Base-by-base conservation (phyloP, 495 filamentous ascomycete genomes). In the Penicillium silybi region DNA sequence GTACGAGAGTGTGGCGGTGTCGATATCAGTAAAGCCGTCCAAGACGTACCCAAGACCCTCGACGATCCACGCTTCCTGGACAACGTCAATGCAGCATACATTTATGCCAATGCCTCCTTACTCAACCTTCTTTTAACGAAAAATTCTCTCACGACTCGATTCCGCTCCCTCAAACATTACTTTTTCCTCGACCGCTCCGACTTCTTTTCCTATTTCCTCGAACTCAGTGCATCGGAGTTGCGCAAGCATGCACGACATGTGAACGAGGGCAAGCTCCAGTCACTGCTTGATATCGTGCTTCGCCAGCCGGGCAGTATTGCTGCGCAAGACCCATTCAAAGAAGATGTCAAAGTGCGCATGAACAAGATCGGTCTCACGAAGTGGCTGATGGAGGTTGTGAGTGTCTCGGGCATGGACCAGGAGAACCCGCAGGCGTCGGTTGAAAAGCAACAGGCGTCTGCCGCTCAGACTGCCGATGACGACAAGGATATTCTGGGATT, bases 101-200 rank as follows among this genome's bases (percentile, higher is more conserved):
- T 93, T 10, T 86, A 96, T 67, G 93, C 93, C 23, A 98, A 98
- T 67, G 84, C 90, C 37, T 96, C 91, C 3, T 76, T 98, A n/a
- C 81, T 98, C 63, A 84, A 89, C 44, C 78, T 98, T 4, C 86
- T 98, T 10, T 75, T 98, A 8, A 97, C 92, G 0, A 92, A 93
- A 8, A 93, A 98, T 64, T 87, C 85, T 5, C 81, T 98, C 18
- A 91, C 92, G 0, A 88, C 87, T 16, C 80, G 93, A 40, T 78
- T 98, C 34, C 80, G 86, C 17, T 96, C 91, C 3, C 71, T 98
- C 18, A 98, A 98, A 69, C 95, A 97, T 67, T 98, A 98, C 72
- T 98, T 97, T 72, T 98, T 98, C 80, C 83, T 97, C 37, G 92
- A 97, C 57, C 86, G 91, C 3, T 97, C 93, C 1, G 93, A 98